Conservation (phyloP, 257 asterid genomes). For the Sherardia arvensis region DNA sequence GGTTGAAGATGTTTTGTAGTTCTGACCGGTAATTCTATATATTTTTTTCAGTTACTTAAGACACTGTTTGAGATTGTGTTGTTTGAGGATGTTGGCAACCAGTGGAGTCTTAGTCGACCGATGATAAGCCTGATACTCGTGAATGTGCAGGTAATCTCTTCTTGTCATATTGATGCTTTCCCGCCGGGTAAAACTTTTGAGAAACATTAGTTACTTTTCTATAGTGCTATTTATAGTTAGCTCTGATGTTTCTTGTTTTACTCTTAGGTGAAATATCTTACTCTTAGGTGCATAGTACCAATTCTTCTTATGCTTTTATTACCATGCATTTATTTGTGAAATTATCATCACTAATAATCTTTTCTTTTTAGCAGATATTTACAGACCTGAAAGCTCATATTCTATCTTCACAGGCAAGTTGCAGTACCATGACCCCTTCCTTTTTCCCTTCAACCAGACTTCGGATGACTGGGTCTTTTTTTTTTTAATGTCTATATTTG, state of each 20-base stretch:
- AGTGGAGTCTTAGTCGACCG: constrained; percentile 96
- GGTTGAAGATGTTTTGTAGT: background rate
- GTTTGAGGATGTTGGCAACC: constrained; percentile 90
- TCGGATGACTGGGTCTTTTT: background rate
- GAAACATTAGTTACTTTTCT: background rate
- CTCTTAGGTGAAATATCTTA: too few relatives aligned
- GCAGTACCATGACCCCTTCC: background rate
- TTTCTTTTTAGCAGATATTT: constrained; percentile 59
- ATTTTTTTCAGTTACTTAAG: constrained; percentile 52
- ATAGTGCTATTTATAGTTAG: background rate
- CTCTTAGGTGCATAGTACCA: background rate
- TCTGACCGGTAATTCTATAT: background rate
- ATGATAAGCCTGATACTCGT: constrained; percentile 92
- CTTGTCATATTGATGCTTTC: background rate
- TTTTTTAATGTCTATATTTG: background rate
- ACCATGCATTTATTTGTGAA: background rate
- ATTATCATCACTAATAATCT: background rate
- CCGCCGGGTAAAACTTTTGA: background rate
- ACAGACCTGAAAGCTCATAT: constrained; percentile 79
- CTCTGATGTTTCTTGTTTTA: background rate
- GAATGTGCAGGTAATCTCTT: constrained; percentile 62
- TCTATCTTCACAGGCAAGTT: constrained; percentile 75
- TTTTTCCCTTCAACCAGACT: background rate
- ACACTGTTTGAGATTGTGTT: constrained; percentile 90
- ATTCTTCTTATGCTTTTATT: background rate